These are phyloP conservation scores for Metschnikowia noctiluminum DNA, from an alignment of 805 yeast genomes.

Conservation along the genomic window DNA sequence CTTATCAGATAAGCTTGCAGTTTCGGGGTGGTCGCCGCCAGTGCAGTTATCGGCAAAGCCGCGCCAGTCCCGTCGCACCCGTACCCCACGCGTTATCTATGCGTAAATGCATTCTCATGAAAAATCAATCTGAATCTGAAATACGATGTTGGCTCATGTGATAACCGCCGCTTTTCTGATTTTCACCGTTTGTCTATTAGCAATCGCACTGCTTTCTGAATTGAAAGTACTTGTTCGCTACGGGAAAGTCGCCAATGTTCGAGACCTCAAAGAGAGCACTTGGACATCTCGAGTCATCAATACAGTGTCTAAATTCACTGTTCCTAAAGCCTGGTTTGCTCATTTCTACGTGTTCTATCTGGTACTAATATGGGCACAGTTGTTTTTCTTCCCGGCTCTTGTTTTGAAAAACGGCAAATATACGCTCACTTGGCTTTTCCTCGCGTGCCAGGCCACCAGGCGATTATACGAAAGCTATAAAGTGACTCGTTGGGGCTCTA, in stretches of 20 bases:
- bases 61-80: not conserved
- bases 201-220: conserved; percentile 1
- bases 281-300: conserved; percentile 2
- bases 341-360: conserved; percentile 57
- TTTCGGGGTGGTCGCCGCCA: not conserved
- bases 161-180: conserved; percentile 4
- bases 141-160: conserved; percentile 1
- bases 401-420: conserved; percentile 13
- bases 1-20: not conserved
- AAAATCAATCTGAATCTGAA: not conserved
- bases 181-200: conserved; percentile 4
- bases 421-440: conserved; percentile 21
- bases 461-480: conserved; percentile 52
- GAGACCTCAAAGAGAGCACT: not conserved
- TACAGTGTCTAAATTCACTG: conserved; percentile 31
- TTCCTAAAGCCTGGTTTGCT: conserved; percentile 60
- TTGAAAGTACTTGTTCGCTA: conserved; percentile 12
- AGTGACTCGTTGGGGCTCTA: conserved; percentile 44
- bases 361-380: conserved; percentile 25
- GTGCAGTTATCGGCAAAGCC: not conserved
- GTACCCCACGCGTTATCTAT: not conserved
- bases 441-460: conserved; percentile 50
- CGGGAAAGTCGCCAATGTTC: conserved; percentile 14
- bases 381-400: conserved; percentile 11
- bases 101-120: not conserved